Base-by-base conservation (phyloP, 2,329 filamentous ascomycete species). In the Trichoderma sp. region DNA sequence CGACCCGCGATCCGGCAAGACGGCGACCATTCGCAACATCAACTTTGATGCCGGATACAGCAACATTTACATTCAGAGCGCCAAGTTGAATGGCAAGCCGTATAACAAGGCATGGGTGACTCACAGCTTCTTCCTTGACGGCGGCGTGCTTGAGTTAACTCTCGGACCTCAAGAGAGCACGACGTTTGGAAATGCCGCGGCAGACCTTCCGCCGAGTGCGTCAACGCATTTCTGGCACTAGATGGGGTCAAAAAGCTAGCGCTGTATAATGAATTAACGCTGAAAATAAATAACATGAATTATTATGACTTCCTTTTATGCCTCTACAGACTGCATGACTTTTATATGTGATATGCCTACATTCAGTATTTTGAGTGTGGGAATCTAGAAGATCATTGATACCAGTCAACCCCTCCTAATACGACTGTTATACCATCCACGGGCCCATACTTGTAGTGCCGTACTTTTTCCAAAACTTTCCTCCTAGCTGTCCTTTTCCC, bases 101-200 rank as follows among this genome's bases (percentile, higher is more conserved):
- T 90, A 86, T 75, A 83, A 81, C 4, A 84, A 81, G 76, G 89
- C 85, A 73, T 91, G 88, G 88, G 81, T 90, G 29, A 80, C 80
- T 7, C 88, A 90, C 79, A 81, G 81, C 29, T 89, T 91, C 75
- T 90, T 89, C 73, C 66, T 80, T 0, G 78, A 87, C 0, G 88
- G 88, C 0, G 87, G 87, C 0, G 77, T 84, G 16, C 75, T 91
- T 72, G 88, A 89, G 73, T 74, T 90, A 68, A 81, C 77, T 8
- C 74, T 90, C 21, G 88, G 88, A 0, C 68, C 75, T 13, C 76
- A 77, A 52, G 87, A 90, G 76, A 87, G 86, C 47, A 68, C 68
- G 3, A 53, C 29, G 5, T 74, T 70, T 70, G 70, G 71, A 56
- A 58, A 68, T 53, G 53, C 71, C 29, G n/a, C 70, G 21, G 68